Conservation (phyloP, 108 stramenopile genomes). For the Skeletonema costatum region DNA sequence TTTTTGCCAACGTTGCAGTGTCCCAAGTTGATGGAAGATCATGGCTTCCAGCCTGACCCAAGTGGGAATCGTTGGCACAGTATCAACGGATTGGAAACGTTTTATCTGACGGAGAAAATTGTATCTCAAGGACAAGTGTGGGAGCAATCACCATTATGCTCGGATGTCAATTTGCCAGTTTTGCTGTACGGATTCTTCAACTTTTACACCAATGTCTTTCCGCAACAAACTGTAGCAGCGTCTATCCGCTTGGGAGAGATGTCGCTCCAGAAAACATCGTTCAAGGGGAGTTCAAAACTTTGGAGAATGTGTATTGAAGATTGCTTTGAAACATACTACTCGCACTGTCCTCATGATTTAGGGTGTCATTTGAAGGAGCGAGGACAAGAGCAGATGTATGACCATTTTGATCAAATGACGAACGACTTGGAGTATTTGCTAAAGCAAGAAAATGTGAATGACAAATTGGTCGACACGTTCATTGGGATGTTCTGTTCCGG, state of each 20-base stretch:
- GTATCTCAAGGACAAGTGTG: slow-evolving; percentile 36
- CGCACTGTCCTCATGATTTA: slow-evolving; percentile 80
- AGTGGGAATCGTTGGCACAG: slow-evolving; percentile 60
- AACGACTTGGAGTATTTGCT: slow-evolving; percentile 1
- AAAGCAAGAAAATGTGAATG: neutral
- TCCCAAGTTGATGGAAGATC: slow-evolving; percentile 47
- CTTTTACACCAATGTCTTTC: slow-evolving; percentile 67
- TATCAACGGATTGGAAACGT: slow-evolving; percentile 68
- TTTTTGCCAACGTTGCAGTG: slow-evolving; percentile 76
- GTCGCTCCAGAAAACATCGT: slow-evolving; percentile 55
- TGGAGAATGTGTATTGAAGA: slow-evolving; percentile 79
- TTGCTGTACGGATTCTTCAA: slow-evolving; percentile 80
- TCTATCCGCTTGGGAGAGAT: slow-evolving; percentile 60
- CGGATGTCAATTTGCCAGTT: slow-evolving; percentile 36
- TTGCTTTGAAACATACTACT: slow-evolving; percentile 85
- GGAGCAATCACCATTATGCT: slow-evolving; percentile 34
- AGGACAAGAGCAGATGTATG: slow-evolving; percentile 45
- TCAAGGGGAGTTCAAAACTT: slow-evolving; percentile 37
- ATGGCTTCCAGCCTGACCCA: slow-evolving; percentile 46
- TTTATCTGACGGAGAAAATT: slow-evolving; percentile 50
- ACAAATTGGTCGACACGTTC: neutral
- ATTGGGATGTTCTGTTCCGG: neutral
- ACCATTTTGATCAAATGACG: slow-evolving; percentile 12
- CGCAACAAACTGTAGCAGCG: slow-evolving; percentile 45
- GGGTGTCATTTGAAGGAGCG: slow-evolving; percentile 59